Base-by-base conservation (phyloP, 2,329 filamentous ascomycete species). In the Fusarium sp. region DNA sequence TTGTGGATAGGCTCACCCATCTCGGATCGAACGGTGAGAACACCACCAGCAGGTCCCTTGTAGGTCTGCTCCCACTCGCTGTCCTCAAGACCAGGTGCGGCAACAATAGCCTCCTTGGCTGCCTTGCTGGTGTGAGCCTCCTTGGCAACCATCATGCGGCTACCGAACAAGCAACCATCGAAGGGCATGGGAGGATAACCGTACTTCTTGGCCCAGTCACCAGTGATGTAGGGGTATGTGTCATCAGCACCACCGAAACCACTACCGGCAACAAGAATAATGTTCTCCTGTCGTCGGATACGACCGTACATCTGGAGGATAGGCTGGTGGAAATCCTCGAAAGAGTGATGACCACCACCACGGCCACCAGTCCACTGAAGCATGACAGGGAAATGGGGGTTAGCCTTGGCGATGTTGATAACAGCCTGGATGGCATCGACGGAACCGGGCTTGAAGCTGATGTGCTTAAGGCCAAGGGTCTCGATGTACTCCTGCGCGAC, bases 1-100 rank as follows among this genome's bases (percentile, higher is more conserved):
- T 99, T 99, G 87, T 99, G 96, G 70, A 99, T 99, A 10, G 96
- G 97, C 86, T 99, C 96, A 49, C 96, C 97, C 97, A 99, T 99
- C 84, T 99, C 96, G 3, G 96, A 99, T 72, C 94, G 91, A 53
- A 99, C 96, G 33, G 96, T 99, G 77, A 99, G 95, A 71, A 99
- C 91, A 80, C 96, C 96, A 77, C 96, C 96, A 63, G 95, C 93
- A 31, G 94, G 88, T 22, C 93, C 94, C 85, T 95, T 94, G 86
- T 97, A 97, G 9, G 94, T 97, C 84, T 95, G 91, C 83, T 97
- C 94, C 95, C 95, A 98, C 74, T 95, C 88, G 69, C 81, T 82
- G 78, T 98, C 94, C 55, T 93, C 92, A 39, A 97, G 86, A 80
- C 95, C 95, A 67, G 91, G 89, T 7, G 95, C 94, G 68, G 95